Evolutionary conservation across 176 grass and related monocot genomes (phyloP), one percentile per base, ranked within the genome.

Genomic region (Elymus sibiricus): DNA sequence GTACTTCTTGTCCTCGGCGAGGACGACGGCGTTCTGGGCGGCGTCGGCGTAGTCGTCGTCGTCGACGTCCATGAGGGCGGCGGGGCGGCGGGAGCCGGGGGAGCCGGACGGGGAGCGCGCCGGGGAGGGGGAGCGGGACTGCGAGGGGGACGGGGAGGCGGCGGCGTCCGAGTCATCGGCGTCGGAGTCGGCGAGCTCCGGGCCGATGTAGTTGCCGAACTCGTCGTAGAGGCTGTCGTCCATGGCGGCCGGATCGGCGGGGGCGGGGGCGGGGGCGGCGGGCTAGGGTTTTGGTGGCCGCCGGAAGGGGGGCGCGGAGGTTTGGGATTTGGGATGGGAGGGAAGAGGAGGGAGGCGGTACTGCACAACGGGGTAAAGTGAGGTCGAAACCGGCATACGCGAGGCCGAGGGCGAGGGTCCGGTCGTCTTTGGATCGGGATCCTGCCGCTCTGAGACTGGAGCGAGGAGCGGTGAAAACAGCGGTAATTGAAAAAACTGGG

Each of bases 1-100:
- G 76, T 99, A 96, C 94, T 99, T 99, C 88, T 99, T 99, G 82
- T 99, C 97, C 90, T 99, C 97, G 11, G 97, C 94, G 35, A 99
- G 97, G 51, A 99, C 94, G 49, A 99, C 92, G 65, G 89, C 77
- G 72, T 74, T 76, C 69, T 93, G 90, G 46, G 86, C 78, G 21
- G 94, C 76, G 38, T 87, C 92, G 24, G 78, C 85, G 27, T 90
- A 88, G 55, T 73, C 90, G 77, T 88, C 92, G n/a, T 85, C 94
- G 19, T 93, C 90, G 70, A 88, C 59, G 82, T 93, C 93, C 93
- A 93, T 93, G 84, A 90, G 89, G 25, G 91, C 76, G 37, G 51
- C 90, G 6, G 76, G 74, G 39, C 78, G 75, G 42, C 82, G 88
- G 65, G 79, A 76, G 64, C 19, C 40, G 65, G 80, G 37, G 67